Evolutionary conservation across 108 stramenopile genomes (phyloP).

Genomic region (Cyclotella baltica): DNA sequence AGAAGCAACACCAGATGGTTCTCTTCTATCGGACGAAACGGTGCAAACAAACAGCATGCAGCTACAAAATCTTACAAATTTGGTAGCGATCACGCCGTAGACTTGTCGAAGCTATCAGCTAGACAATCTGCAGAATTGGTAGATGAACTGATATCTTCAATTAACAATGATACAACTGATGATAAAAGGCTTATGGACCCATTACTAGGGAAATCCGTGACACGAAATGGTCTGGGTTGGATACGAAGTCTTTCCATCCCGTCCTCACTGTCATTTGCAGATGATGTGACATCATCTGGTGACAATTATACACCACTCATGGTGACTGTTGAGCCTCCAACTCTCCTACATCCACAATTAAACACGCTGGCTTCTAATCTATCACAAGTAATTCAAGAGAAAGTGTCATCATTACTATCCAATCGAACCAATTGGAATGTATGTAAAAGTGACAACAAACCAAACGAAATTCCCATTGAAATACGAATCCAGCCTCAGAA

Average conservation of each 20-base stretch:
- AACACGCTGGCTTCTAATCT: constrained; percentile 54
- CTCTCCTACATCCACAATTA: constrained; percentile 73
- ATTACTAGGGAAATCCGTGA: constrained; percentile 33
- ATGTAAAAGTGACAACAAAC: constrained; percentile 11
- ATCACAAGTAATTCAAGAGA: constrained; percentile 48
- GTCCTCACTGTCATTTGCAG: constrained; percentile 18
- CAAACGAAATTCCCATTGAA: constrained; percentile 30
- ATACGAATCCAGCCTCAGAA: constrained; percentile 19
- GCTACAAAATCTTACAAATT: constrained; percentile 18
- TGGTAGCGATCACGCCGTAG: neutral
- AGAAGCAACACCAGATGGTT: neutral
- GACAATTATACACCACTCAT: constrained; percentile 27
- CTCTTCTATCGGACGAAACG: neutral
- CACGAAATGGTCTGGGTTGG: constrained; percentile 44
- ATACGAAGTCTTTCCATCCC: constrained; percentile 42
- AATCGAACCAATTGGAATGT: constrained; percentile 7
- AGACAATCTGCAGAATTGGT: constrained; percentile 50
- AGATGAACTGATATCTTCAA: constrained; percentile 34
- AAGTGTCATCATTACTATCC: constrained; percentile 23
- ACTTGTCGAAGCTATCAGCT: constrained; percentile 29
- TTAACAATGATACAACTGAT: constrained; percentile 20
- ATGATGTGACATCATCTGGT: neutral
- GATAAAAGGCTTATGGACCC: constrained; percentile 41
- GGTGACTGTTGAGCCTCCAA: constrained; percentile 69
- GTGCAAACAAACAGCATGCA: neutral